Percentiles rank a stretch among this genome's conserved stretches.
phyloP scores from a whole-genome alignment of 2,329 filamentous ascomycete species.

The Pestalotiopsis sp. region DNA sequence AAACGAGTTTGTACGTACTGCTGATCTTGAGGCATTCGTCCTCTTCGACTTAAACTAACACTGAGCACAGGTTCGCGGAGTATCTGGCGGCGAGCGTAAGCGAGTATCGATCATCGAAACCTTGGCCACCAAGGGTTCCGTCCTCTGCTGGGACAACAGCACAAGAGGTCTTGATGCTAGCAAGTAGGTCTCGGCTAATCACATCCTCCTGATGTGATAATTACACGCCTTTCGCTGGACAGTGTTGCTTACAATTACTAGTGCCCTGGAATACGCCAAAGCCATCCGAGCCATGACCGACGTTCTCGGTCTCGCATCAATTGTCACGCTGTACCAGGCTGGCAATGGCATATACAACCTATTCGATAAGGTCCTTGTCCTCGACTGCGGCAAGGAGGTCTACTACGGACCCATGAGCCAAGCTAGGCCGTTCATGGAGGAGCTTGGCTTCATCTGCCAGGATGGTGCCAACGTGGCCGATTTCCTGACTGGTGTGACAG shows the following conservation, averaged over 20 bases:
- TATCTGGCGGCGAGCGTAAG: constrained; percentile 69
- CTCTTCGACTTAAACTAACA: neutral
- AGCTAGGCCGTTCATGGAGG: constrained; percentile 65
- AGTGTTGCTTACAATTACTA: neutral
- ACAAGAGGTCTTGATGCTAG: constrained; percentile 67
- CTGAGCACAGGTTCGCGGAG: constrained; percentile 44
- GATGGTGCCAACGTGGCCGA: constrained; percentile 65
- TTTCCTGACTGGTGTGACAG: constrained; percentile 65
- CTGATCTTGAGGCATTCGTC: neutral
- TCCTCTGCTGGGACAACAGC: constrained; percentile 69
- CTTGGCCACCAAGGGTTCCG: constrained; percentile 55
- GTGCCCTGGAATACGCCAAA: constrained; percentile 59
- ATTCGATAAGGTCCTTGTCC: constrained; percentile 69
- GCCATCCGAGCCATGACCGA: constrained; percentile 30
- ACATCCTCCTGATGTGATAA: constrained; percentile 14
- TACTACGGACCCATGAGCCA: constrained; percentile 62
- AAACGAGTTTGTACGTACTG: constrained; percentile 53
- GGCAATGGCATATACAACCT: constrained; percentile 69
- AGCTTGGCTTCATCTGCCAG: constrained; percentile 61
- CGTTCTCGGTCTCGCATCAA: constrained; percentile 43
- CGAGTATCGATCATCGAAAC: constrained; percentile 69
- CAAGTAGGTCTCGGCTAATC: constrained; percentile 48
- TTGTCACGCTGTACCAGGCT: constrained; percentile 69
- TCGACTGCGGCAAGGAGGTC: constrained; percentile 65
- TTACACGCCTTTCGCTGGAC: neutral